Percentiles rank a stretch among this genome's conserved stretches.
These are phyloP conservation scores for Coffea humblotiana DNA, from an alignment of 305 asterid genomes.

Conservation along the genomic window DNA sequence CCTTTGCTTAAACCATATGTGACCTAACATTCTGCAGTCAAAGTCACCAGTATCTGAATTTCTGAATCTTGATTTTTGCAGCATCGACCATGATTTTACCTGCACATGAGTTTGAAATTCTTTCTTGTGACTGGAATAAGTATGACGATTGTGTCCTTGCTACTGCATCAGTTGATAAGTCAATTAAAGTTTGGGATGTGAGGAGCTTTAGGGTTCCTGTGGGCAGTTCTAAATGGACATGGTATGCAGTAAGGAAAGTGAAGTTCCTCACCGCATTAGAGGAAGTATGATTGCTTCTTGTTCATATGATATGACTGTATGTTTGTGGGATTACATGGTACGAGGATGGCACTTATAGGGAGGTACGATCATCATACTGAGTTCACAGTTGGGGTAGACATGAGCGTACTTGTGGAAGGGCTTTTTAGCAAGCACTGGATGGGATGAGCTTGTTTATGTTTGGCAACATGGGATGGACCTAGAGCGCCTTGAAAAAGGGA, in stretches of 20 bases:
- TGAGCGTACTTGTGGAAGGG: slow-evolving; percentile 96
- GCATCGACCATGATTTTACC: slow-evolving; percentile 98
- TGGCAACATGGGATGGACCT: slow-evolving; percentile 99
- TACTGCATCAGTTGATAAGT: slow-evolving; percentile 91
- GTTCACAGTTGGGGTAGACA: slow-evolving; percentile 91
- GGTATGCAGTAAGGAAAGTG: slow-evolving; percentile 94
- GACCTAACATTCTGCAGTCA: not conserved
- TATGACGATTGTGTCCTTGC: slow-evolving; percentile 91
- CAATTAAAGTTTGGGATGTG: slow-evolving; percentile 95
- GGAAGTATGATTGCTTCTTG: slow-evolving; percentile 76
- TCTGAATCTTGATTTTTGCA: slow-evolving; percentile 26
- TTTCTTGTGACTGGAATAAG: slow-evolving; percentile 95
- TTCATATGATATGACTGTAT: slow-evolving; percentile 90
- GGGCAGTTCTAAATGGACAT: slow-evolving; percentile 88
- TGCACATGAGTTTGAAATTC: slow-evolving; percentile 90
- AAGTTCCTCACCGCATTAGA: slow-evolving; percentile 90
- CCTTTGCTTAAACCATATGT: not conserved
- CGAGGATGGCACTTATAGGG: slow-evolving; percentile 83
- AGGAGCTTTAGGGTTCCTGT: slow-evolving; percentile 84
- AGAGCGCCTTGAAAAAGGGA: slow-evolving; percentile 63
- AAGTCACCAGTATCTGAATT: not conserved
- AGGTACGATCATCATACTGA: slow-evolving; percentile 95
- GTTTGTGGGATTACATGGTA: slow-evolving; percentile 99
- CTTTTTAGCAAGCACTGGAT: slow-evolving; percentile 92
- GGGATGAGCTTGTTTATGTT: slow-evolving; percentile 96